These are phyloP conservation scores for Scytalidium lignicola DNA, from an alignment of 2,329 filamentous ascomycete genomes.

Conservation along the genomic window DNA sequence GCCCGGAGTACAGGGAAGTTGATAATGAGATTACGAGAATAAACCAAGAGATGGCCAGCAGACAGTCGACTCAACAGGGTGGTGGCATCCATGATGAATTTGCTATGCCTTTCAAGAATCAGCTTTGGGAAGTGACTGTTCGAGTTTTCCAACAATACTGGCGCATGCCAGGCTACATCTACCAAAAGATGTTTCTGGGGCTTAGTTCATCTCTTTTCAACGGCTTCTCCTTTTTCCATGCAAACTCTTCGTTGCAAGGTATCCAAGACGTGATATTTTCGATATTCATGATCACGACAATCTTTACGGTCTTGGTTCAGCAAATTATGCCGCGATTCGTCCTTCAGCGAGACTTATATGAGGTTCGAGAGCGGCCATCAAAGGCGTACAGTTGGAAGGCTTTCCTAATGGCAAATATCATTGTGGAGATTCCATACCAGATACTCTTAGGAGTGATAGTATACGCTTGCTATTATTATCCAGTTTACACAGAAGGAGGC, in stretches of 20 bases:
- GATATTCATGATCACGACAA: conserved; percentile 66
- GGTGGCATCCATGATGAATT: conserved; percentile 55
- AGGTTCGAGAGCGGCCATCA: conserved; percentile 36
- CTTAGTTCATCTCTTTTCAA: conserved; percentile 50
- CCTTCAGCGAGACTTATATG: conserved; percentile 63
- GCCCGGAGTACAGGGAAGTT: conserved; percentile 25
- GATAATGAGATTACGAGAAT: conserved; percentile 17
- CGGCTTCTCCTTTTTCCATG: conserved; percentile 62
- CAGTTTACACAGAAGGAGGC: conserved; percentile 61
- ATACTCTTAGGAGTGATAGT: conserved; percentile 68
- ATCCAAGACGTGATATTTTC: conserved; percentile 68
- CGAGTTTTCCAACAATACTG: conserved; percentile 76
- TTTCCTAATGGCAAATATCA: conserved; percentile 42
- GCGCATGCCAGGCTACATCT: conserved; percentile 71
- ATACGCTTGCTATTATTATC: conserved; percentile 79
- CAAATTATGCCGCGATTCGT: conserved; percentile 70
- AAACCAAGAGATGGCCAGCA: conserved; percentile 34
- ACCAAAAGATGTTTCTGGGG: conserved; percentile 60
- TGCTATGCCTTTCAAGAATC: conserved; percentile 65
- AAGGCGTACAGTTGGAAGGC: conserved; percentile 32
- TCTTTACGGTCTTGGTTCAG: conserved; percentile 61
- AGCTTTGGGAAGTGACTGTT: conserved; percentile 59
- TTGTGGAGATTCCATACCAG: conserved; percentile 85
- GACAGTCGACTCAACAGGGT: conserved; percentile 55
- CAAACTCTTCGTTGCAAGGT: conserved; percentile 55